Conservation (phyloP, 1,139 yeast species). For the Zygoascus sp. region DNA sequence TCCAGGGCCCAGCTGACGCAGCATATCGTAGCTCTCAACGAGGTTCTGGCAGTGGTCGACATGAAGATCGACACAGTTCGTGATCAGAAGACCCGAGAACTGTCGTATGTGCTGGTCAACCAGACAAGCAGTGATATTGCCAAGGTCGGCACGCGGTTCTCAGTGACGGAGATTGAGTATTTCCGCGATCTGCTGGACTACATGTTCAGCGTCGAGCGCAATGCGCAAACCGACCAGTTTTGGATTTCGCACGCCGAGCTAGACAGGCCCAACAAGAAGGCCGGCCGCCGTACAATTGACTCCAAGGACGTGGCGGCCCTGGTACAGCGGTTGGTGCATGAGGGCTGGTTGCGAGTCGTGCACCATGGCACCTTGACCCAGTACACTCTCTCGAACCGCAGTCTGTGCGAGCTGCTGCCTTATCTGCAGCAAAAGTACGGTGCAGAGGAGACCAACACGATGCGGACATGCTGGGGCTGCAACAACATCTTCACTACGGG, state of each 20-base stretch:
- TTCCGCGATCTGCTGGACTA: constrained; percentile 22
- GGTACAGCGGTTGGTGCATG: constrained; percentile 39
- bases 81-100: constrained; percentile 18
- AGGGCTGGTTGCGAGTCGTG: constrained; percentile 13
- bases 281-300: constrained; percentile 1
- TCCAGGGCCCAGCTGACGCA: constrained; percentile 3
- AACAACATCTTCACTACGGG: constrained; percentile 57
- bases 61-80: constrained; percentile 23
- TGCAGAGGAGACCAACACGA: constrained; percentile 38
- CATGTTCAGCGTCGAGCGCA: constrained; percentile 18
- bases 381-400: constrained; percentile 22
- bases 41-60: constrained; percentile 17
- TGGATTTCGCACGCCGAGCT: constrained; percentile 4
- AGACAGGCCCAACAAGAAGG: constrained; percentile 1
- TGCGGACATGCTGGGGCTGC: constrained; percentile 51
- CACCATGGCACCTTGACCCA: constrained; percentile 7
- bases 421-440: constrained; percentile 42
- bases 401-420: constrained; percentile 25
- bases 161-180: constrained; percentile 22
- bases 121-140: constrained; percentile 14
- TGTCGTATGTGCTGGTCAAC: constrained; percentile 20
- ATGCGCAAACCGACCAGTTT: constrained; percentile 4
- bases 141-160: constrained; percentile 21
- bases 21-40: constrained; percentile 13
- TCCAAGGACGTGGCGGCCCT: constrained; percentile 38